Conservation (phyloP, 495 filamentous ascomycete species). For the Penicillium lividum region DNA sequence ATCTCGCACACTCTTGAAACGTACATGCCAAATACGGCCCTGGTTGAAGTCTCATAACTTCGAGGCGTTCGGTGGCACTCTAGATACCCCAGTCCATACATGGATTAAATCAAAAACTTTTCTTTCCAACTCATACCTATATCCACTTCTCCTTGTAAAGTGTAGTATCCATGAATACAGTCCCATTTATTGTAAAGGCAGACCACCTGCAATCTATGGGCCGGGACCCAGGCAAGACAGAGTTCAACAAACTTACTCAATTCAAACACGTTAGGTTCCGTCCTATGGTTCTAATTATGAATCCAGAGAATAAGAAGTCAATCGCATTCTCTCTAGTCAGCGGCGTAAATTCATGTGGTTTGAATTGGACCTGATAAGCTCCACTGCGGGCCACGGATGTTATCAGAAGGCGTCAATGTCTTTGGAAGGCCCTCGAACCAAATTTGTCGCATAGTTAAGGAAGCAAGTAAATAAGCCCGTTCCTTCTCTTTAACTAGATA, state of each 20-base stretch:
- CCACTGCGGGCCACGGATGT: not conserved
- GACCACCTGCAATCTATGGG: too few relatives aligned
- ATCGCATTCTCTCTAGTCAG: not conserved
- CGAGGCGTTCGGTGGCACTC: not conserved
- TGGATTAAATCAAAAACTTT: constrained; percentile 13
- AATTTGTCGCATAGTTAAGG: not conserved
- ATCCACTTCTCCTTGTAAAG: not conserved
- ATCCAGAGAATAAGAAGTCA: too few relatives aligned
- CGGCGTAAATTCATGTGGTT: not conserved
- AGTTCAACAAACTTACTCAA: too few relatives aligned
- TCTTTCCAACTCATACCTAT: not conserved
- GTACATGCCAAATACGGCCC: constrained; percentile 5
- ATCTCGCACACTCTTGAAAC: not conserved
- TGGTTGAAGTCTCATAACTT: not conserved
- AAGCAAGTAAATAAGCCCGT: not conserved
- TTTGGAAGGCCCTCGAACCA: not conserved
- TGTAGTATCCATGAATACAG: not conserved
- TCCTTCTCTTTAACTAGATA: not conserved
- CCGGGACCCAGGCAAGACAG: too few relatives aligned
- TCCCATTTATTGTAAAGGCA: not conserved
- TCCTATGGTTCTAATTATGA: too few relatives aligned
- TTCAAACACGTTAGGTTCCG: too few relatives aligned
- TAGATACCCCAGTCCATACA: constrained; percentile 20
- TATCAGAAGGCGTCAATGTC: not conserved
- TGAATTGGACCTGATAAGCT: not conserved